Evolutionary conservation across 192 early-diverging fungal genomes (phyloP), one percentile per base, ranked within the genome.

Genomic region (Dissophora globulifera): DNA sequence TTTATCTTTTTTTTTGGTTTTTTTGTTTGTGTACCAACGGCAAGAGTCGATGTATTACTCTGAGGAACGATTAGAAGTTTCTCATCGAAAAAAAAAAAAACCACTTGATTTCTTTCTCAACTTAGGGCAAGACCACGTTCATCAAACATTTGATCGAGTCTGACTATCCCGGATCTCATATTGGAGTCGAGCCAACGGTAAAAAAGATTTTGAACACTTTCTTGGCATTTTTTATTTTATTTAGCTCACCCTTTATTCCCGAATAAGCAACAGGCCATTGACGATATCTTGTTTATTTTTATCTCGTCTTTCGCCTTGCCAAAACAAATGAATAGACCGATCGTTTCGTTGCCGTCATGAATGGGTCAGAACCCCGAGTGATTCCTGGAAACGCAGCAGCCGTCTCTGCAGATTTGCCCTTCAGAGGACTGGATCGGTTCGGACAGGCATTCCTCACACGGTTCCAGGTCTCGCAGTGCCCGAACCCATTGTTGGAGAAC

Each of bases 381-480:
- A 93, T 94, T 33, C 94, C 94, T 4, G 94, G 94, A 48, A 91
- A 94, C 35, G 93, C 94, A 0, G 94, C 94, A 16, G 93, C 90
- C 0, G 94, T 96, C 23, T 87, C 89, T n/a, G 80, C 84, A 22
- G 91, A 93, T 15, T 41, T 96, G 59, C 94, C 94, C 4, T 96
- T 94, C 79, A 84, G 86, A 32, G 92, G 90, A 10, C 81, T 96
- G 43, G 88, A 91, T 40, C 83, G 86, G 50, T 94, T 94, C 64
- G 94, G 94, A 22, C 88, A 89, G 50, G 83, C 87, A 27, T 96
- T 93, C 55, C 78, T 96, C 46, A 87, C 87, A 13, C 88, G 93
- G 19, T 95, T 95, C 79, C 92, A 95, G 32, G 92, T 96, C 17
- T 95, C 94, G 19, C 87, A 95, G 51, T 82, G 92, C 41, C 82